Percentiles rank a stretch among this genome's conserved stretches.
phyloP scores from a whole-genome alignment of 768 basidiomycete genomes.

The Suillus clintonianus region DNA sequence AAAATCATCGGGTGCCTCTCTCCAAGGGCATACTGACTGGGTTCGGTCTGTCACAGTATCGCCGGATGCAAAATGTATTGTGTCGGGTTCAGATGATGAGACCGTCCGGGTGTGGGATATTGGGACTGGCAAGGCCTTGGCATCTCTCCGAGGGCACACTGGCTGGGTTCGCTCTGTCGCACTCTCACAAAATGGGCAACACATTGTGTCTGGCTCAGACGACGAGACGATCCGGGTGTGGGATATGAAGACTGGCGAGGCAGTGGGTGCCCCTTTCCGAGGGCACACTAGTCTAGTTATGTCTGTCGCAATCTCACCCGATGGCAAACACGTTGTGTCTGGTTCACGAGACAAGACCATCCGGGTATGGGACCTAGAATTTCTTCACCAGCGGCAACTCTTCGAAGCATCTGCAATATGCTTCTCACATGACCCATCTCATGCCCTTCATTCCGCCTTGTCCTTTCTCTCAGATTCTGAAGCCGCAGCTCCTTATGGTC shows the following conservation, averaged over 20 bases:
- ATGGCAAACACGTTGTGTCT: neutral
- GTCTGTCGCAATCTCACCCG: slow-evolving; percentile 14
- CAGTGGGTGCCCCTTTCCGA: neutral
- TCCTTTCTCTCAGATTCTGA: no score
- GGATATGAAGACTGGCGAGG: neutral
- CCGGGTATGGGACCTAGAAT: neutral
- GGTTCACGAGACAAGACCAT: neutral
- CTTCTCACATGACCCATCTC: neutral
- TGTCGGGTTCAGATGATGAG: neutral
- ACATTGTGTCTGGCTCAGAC: neutral
- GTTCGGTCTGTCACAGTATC: slow-evolving; percentile 1
- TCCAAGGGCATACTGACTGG: neutral
- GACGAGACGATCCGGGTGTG: neutral
- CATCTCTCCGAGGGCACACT: neutral
- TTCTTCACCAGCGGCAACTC: neutral
- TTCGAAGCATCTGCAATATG: neutral
- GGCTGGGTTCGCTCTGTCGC: neutral
- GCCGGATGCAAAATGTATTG: neutral
- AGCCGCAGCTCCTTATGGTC: no score
- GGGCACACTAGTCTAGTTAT: slow-evolving; percentile 4
- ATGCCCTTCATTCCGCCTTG: neutral
- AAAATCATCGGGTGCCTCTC: slow-evolving; percentile 17
- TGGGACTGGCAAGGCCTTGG: neutral
- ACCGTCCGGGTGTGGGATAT: slow-evolving; percentile 12
- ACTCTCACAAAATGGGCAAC: neutral